Conservation (phyloP, 75 land plant species). For the Cunninghamia lanceolata region DNA sequence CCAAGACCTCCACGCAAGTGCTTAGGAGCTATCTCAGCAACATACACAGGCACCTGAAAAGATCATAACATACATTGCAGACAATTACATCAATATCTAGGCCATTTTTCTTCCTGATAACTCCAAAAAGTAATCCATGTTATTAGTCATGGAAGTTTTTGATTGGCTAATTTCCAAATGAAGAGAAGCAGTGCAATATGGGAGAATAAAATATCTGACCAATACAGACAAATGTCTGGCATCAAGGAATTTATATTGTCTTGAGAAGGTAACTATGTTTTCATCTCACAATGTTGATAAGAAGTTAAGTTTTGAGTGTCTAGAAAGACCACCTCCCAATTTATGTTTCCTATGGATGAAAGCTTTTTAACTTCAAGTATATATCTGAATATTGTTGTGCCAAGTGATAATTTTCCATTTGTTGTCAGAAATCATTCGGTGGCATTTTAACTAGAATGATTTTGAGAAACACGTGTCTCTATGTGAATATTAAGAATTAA, state of each 20-base stretch:
- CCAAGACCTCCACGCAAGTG: slow-evolving; percentile 43
- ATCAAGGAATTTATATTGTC: neutral
- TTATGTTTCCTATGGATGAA: neutral
- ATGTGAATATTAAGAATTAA: neutral
- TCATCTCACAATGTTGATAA: neutral
- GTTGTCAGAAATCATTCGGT: neutral
- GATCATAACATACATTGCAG: neutral
- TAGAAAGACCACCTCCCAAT: neutral
- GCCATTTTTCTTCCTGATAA: neutral
- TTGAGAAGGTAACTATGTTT: neutral
- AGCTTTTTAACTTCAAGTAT: neutral
- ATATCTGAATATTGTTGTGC: neutral
- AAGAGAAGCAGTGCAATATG: neutral
- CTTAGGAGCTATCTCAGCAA: slow-evolving; percentile 43
- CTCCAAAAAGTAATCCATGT: neutral
- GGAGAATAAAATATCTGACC: neutral
- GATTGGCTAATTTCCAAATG: neutral
- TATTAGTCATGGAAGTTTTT: neutral
- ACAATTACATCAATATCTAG: neutral
- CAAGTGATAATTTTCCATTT: neutral
- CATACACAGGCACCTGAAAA: slow-evolving; percentile 41
- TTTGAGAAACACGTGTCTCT: neutral
- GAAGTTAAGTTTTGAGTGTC: neutral
- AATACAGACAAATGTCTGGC: neutral
- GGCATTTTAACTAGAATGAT: neutral